Evolutionary conservation across 345 rosid species (phyloP), one percentile per base, ranked within the genome.

Genomic region (Toxicodendron radicans): DNA sequence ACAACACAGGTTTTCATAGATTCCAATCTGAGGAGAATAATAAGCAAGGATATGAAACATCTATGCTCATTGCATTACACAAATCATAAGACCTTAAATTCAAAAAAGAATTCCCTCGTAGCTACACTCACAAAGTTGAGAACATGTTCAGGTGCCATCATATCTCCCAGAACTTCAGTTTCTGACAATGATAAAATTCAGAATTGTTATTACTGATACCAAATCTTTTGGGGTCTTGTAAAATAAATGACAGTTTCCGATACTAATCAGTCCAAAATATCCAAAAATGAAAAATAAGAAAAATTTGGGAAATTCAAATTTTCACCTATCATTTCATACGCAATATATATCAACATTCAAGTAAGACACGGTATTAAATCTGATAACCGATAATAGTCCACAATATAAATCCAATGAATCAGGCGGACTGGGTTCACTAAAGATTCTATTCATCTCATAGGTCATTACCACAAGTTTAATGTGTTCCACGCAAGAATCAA

Each of bases 181-280:
- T 9, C 78, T 64, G 67, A 69, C 53, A 58, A 24, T 3, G 27
- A 12, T 41, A 70, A 16, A 65, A 46, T 63, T 57, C 54, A 1
- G 11, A 35, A 32, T 27, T 8, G 51, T 58, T 30, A 54, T 7
- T 3, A 10, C 5, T 57, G 43, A 6, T 60, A 10, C 10, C 11
- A 24, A 24, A 7, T 45, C n/a, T 6, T 4, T 10, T 48, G 24
- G 3, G 1, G 58, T 20, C 0, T 23, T 41, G 46, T 10, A 49
- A 41, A 18, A 32, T 27, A 24, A 13, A 54, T 8, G 5, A 18
- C 5, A 35, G 38, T 27, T 7, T 30, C 45, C 24, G 48, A 66
- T 24, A 33, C 17, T 32, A 32, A 68, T 35, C 46, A 52, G 24
- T 27, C 24, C 57, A 66, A 11, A 13, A 16, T 27, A 66, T 27